Percentiles rank a stretch among this genome's conserved stretches.
Conservation (phyloP, 257 asterid species). For the Ilex aquifolium region DNA sequence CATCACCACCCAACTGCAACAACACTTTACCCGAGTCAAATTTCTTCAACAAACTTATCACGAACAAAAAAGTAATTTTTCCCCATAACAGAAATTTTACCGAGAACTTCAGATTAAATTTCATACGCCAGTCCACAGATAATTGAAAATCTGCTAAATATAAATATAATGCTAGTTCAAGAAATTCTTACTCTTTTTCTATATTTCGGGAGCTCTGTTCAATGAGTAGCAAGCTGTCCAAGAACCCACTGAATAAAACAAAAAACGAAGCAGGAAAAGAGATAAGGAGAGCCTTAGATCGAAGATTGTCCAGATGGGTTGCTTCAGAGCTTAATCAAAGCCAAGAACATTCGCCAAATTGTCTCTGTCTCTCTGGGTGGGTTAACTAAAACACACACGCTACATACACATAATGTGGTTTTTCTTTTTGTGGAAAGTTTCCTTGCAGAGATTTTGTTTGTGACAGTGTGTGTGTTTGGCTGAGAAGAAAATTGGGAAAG, state of each 20-base stretch:
- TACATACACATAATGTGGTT: background rate
- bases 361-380: background rate
- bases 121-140: background rate
- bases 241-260: constrained; percentile 1
- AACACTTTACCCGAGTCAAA: background rate
- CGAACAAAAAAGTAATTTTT: background rate
- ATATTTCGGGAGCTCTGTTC: background rate
- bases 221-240: background rate
- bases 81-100: background rate
- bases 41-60: background rate
- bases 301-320: background rate
- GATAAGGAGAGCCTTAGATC: background rate
- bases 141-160: background rate
- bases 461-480: background rate
- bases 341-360: constrained; percentile 14
- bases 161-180: background rate
- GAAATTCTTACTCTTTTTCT: background rate
- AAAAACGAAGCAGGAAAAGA: background rate
- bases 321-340: constrained; percentile 13
- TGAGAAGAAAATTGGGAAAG: background rate
- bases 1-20: background rate
- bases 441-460: background rate
- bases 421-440: too few relatives aligned
- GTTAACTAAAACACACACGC: background rate
- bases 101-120: background rate